These are phyloP conservation scores for Solanum dulcamara DNA, from an alignment of 257 asterid species.

Conservation along the genomic window DNA sequence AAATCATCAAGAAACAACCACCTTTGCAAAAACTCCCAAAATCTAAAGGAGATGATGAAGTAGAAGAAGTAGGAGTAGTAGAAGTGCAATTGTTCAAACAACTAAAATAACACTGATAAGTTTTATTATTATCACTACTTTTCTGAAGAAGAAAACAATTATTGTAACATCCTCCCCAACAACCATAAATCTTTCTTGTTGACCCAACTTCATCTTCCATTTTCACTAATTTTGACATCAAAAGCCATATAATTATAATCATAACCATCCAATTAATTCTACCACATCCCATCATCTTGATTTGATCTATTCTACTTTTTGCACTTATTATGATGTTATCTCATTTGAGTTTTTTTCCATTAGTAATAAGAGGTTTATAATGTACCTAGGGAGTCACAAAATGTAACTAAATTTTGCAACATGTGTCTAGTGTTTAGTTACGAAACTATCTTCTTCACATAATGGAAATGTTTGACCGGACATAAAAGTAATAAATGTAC, in stretches of 20 bases:
- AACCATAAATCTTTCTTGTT: neutral
- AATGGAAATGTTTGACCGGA: neutral
- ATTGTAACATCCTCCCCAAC: constrained; percentile 10
- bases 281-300: neutral
- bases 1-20: constrained; percentile 31
- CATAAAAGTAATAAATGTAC: neutral
- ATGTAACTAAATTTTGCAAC: neutral
- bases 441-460: neutral
- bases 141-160: neutral
- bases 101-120: neutral
- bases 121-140: neutral
- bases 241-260: neutral
- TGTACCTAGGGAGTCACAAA: neutral
- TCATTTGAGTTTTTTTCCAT: neutral
- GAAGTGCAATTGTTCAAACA: constrained; percentile 4
- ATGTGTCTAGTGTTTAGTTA: neutral
- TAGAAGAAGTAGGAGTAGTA: neutral
- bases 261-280: neutral
- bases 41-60: neutral
- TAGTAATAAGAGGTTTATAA: neutral
- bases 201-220: neutral
- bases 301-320: neutral
- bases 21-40: constrained; percentile 26
- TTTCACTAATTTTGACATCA: neutral
- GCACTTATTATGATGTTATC: neutral